Conservation (phyloP, 139 green algal genomes). For the Zygnema cylindricum region DNA sequence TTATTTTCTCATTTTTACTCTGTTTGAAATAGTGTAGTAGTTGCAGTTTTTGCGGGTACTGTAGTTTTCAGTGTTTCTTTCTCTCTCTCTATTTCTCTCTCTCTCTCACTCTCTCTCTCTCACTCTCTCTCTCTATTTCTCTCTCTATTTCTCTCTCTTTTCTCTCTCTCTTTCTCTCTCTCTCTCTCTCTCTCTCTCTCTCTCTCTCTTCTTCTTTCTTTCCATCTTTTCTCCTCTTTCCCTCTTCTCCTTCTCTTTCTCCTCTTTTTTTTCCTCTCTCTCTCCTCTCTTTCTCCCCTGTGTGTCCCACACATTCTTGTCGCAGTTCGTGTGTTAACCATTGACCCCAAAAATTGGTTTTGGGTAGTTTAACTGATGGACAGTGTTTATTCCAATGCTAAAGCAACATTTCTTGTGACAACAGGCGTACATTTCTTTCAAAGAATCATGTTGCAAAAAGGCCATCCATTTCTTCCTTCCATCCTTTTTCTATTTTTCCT, state of each 20-base stretch:
- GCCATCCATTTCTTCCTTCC: too few relatives aligned
- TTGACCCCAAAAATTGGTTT: not conserved
- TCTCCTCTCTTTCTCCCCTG: not conserved
- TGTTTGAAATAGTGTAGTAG: not conserved
- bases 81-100: too few relatives aligned
- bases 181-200: too few relatives aligned
- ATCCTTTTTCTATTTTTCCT: too few relatives aligned
- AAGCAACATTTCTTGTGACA: not conserved
- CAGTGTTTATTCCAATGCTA: not conserved
- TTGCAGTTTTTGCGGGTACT: not conserved
- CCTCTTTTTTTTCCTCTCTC: not conserved
- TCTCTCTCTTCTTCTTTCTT: too few relatives aligned
- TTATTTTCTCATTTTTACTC: too few relatives aligned
- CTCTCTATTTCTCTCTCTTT: too few relatives aligned
- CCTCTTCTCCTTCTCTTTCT: not conserved
- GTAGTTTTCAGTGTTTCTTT: not conserved
- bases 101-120: constrained; percentile 9
- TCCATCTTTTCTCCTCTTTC: too few relatives aligned
- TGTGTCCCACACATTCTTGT: not conserved
- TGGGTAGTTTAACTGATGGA: not conserved
- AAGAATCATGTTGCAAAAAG: too few relatives aligned
- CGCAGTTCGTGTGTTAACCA: not conserved
- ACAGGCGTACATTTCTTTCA: too few relatives aligned
- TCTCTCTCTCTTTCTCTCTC: too few relatives aligned
- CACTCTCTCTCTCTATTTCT: too few relatives aligned